These are phyloP conservation scores for Endothia cerciana DNA, from an alignment of 2,329 filamentous ascomycete genomes.

Conservation along the genomic window DNA sequence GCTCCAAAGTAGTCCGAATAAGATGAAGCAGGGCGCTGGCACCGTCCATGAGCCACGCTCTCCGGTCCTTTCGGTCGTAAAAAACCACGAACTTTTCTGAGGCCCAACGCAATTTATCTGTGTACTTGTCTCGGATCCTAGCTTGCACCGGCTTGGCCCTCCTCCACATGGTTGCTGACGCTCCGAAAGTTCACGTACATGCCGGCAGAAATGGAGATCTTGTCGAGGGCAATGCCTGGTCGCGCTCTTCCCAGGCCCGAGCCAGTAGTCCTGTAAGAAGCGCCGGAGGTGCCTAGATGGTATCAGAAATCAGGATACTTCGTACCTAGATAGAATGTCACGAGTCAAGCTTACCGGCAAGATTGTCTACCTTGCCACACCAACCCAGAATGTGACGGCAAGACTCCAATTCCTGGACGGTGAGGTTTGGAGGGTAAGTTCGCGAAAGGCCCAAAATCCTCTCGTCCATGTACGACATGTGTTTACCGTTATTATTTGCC, in stretches of 20 bases:
- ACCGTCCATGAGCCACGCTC: slow-evolving; percentile 43
- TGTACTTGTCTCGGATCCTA: slow-evolving; percentile 31
- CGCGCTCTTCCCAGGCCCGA: slow-evolving; percentile 30
- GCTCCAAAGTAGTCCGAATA: slow-evolving; percentile 36
- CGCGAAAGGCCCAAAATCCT: neutral
- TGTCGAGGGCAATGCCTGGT: slow-evolving; percentile 31
- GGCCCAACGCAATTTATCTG: slow-evolving; percentile 37
- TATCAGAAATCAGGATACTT: neutral
- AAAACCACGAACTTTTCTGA: slow-evolving; percentile 34
- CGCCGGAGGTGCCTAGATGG: slow-evolving; percentile 30
- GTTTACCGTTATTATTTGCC: slow-evolving; percentile 31
- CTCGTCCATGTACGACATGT: slow-evolving; percentile 36
- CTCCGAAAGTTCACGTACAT: slow-evolving; percentile 35
- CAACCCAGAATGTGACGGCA: slow-evolving; percentile 41
- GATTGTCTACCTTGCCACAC: slow-evolving; percentile 36
- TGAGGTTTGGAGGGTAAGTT: slow-evolving; percentile 7
- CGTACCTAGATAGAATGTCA: neutral
- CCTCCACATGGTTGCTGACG: slow-evolving; percentile 33
- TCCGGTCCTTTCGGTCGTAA: slow-evolving; percentile 34
- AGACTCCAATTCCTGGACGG: slow-evolving; percentile 24
- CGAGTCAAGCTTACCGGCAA: slow-evolving; percentile 26
- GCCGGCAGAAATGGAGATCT: slow-evolving; percentile 34
- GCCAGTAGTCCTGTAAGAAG: slow-evolving; percentile 30
- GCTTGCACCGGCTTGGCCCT: slow-evolving; percentile 36
- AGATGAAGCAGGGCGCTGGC: slow-evolving; percentile 43